Base-by-base conservation (phyloP, 805 yeast species). In the Scheffersomyces ergatensis region DNA sequence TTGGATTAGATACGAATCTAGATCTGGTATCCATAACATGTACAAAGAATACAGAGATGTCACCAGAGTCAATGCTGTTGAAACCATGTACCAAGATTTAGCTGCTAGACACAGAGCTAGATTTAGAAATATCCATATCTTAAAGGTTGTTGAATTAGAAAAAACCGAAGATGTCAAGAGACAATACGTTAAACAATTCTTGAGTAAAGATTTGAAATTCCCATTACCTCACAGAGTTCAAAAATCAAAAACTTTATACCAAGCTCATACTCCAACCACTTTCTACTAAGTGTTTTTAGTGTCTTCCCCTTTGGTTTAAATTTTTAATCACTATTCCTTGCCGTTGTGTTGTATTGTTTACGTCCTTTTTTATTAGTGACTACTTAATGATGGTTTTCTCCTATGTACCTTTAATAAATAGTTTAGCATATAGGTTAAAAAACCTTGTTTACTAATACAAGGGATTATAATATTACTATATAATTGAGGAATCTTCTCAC, bases 81-180 rank as follows among this genome's bases (percentile, higher is more conserved):
- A 87, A 77, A 80, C 93, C 70, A 85, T 93, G 85, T 93, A 93
- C 93, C 90, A 86, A 76, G 99, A 93, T 78, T 86, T 93, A 86
- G 99, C 99, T 77, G 97, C 99, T 62, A 90, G 99, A 82, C 99
- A 93, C 95, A 89, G 99, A 85, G 93, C 99, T 70, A 89, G 99
- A 84, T 93, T 93, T 84, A 89, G 99, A 85, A 85, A 92, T 61
- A 87, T 93, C 77, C 99, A 93, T 88, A 89, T 93, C 76, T 87
- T 93, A 76, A 93, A 93, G 89, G 97, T 93, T 73, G 97, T 90
- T 72, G 98, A 92, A 82, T 84, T 93, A 69, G 96, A 84, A 76
- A 90, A 89, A 85, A 82, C 93, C 62, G 95, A 87, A 53, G 99
- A 93, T 66, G 96, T 93, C 74, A 93, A 89, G 90, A 89, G 99